Evolutionary conservation across 768 basidiomycete species (phyloP).

Genomic region (Naematelia encephala): DNA sequence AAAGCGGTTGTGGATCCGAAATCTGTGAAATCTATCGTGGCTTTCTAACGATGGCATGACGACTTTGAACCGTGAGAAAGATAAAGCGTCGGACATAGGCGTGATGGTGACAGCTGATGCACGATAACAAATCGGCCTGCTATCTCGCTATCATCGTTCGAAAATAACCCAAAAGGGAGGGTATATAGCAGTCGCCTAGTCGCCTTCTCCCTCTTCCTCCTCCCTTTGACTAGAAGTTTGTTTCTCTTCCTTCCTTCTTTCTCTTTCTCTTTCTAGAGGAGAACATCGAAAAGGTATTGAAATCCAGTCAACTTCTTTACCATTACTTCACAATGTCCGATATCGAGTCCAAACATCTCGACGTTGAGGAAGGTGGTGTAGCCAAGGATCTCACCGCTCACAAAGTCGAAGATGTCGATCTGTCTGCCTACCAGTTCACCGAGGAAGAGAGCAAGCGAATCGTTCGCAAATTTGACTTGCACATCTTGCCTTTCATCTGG

Average conservation of each 20-base stretch:
- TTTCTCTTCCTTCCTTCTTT: not conserved
- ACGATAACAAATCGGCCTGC: no score
- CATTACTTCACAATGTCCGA: not conserved
- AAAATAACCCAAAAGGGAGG: no score
- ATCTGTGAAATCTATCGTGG: no score
- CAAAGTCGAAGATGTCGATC: constrained; percentile 23
- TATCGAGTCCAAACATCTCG: constrained; percentile 3
- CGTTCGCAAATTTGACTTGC: constrained; percentile 13
- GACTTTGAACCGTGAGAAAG: no score
- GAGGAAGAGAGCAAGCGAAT: constrained; percentile 15
- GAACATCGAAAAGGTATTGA: not conserved
- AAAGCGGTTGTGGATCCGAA: no score
- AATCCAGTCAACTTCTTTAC: not conserved
- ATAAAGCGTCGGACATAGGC: no score
- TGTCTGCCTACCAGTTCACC: constrained; percentile 21
- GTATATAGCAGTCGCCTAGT: no score
- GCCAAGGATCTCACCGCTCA: not conserved
- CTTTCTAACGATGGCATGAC: no score
- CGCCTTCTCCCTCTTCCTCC: not conserved
- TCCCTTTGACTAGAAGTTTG: not conserved
- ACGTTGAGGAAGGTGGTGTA: not conserved
- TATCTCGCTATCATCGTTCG: no score
- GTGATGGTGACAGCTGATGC: no score
- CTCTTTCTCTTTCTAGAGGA: not conserved
- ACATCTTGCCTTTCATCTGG: constrained; percentile 10